Base-by-base conservation (phyloP, 345 rosid genomes). In the Boechera retrofracta region DNA sequence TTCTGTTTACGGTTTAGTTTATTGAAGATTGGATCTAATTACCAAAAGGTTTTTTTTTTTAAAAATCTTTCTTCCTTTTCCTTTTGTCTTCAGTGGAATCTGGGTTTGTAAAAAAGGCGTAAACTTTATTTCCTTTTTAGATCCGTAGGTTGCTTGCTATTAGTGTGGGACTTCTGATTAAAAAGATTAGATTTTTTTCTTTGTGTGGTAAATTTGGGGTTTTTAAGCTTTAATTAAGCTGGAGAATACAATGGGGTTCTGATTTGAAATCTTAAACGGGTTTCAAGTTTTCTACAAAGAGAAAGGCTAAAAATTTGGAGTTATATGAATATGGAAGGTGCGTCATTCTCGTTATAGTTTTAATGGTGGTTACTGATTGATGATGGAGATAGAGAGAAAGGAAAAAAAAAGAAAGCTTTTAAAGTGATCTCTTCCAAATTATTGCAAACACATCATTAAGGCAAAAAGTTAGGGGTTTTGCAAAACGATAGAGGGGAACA, bases 321-420 rank as follows among this genome's bases (percentile, higher is more conserved):
- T 77, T 79, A 32, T 57, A 69, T 81, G 79, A 67, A 65, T 60
- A 75, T 41, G 86, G 89, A 85, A 86, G 84, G 83, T 87, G 78
- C 77, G 54, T 65, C 77, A 70, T 70, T 77, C 80, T 79, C 69
- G 75, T 71, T 47, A 53, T 71, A 56, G 78, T 51, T 74, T 60
- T 72, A 72, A 44, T 77, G 67, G 73, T 64, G 78, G 59, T 76
- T 73, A 80, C 69, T 77, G 73, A 52, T 76, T 72, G 77, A 33
- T 67, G 77, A 72, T 58, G 77, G 72, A 56, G 66, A 73, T 38
- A 29, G 52, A 72, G 53, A 61, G 53, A 48, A 16, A 48, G 8
- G 1, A 76, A 53, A 36, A 11, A 59, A 54, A 42, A 15, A 62
- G 60, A 77, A 55, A 75, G 51, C 80, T 68, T 71, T 52, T 33